Evolutionary conservation across 352 stramenopile species (phyloP).

Genomic region (Albugo candida): DNA sequence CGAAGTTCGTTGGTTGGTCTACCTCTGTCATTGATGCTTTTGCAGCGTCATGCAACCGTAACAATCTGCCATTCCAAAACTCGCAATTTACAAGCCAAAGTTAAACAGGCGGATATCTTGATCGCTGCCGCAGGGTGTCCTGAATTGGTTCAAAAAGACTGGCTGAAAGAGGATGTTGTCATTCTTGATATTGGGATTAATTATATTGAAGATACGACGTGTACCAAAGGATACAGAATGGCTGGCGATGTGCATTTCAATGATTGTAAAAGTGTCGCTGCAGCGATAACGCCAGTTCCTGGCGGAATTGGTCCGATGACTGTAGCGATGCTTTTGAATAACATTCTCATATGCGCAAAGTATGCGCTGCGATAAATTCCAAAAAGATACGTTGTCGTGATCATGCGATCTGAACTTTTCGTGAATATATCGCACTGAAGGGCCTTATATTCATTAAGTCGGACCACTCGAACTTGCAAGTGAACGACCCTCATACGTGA

Average conservation of each 20-base stretch:
- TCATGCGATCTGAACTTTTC: too few relatives aligned
- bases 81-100: conserved; percentile 52
- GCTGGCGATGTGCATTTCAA: conserved; percentile 95
- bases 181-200: conserved; percentile 99
- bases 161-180: conserved; percentile 92
- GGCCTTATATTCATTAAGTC: too few relatives aligned
- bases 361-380: conserved; percentile 10
- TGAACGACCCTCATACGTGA: conserved; percentile 47
- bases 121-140: conserved; percentile 88
- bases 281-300: conserved; percentile 94
- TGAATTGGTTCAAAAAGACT: conserved; percentile 87
- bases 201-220: conserved; percentile 76
- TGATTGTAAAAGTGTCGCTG: conserved; percentile 59
- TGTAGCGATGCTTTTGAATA: conserved; percentile 86
- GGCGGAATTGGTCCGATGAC: conserved; percentile 98
- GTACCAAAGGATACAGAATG: conserved; percentile 81
- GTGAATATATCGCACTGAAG: too few relatives aligned
- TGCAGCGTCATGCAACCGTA: conserved; percentile 92
- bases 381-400: too few relatives aligned
- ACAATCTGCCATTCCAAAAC: conserved; percentile 96
- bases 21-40: conserved; percentile 88
- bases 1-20: conserved; percentile 95
- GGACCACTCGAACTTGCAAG: too few relatives aligned
- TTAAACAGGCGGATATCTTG: conserved; percentile 88
- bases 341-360: conserved; percentile 44